phyloP scores from a whole-genome alignment of 1,139 yeast species.

The Sugiyamaella xylanicola region DNA sequence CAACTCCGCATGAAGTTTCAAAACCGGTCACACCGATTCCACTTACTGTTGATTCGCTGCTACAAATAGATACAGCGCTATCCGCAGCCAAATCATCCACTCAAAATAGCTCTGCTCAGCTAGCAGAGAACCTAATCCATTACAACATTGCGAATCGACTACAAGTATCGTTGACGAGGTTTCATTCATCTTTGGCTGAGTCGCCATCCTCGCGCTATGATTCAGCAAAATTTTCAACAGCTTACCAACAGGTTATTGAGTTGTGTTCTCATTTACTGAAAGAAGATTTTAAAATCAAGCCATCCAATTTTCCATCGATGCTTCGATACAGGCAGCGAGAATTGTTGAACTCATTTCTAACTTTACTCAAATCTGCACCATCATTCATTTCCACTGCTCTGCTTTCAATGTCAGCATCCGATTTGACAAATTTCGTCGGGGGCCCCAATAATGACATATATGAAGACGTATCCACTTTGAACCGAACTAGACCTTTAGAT shows the following conservation, averaged over 20 bases:
- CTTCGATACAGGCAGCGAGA: conserved; percentile 35
- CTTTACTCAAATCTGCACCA: conserved; percentile 42
- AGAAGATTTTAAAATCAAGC: conserved; percentile 26
- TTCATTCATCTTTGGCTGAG: conserved; percentile 27
- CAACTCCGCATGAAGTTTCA: conserved; percentile 17
- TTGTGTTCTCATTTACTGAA: conserved; percentile 32
- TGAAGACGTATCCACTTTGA: conserved; percentile 35
- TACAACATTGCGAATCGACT: conserved; percentile 33
- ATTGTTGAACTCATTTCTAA: conserved; percentile 40
- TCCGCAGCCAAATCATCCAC: conserved; percentile 27
- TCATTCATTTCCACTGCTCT: conserved; percentile 41
- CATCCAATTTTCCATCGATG: conserved; percentile 29
- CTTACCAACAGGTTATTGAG: conserved; percentile 35
- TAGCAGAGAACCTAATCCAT: conserved; percentile 32
- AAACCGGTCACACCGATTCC: conserved; percentile 14
- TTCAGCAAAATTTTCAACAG: conserved; percentile 32
- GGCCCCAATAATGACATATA: conserved; percentile 27
- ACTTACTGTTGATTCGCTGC: conserved; percentile 30
- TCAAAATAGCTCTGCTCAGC: conserved; percentile 28
- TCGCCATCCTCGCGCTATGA: conserved; percentile 28
- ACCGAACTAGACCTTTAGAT: conserved; percentile 39
- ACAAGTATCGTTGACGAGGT: conserved; percentile 28
- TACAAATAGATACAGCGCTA: conserved; percentile 30
- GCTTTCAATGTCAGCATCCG: conserved; percentile 34
- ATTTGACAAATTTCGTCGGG: conserved; percentile 32